These are phyloP conservation scores for Selaginella tamariscina DNA, from an alignment of 75 land plant species.

Conservation along the genomic window DNA sequence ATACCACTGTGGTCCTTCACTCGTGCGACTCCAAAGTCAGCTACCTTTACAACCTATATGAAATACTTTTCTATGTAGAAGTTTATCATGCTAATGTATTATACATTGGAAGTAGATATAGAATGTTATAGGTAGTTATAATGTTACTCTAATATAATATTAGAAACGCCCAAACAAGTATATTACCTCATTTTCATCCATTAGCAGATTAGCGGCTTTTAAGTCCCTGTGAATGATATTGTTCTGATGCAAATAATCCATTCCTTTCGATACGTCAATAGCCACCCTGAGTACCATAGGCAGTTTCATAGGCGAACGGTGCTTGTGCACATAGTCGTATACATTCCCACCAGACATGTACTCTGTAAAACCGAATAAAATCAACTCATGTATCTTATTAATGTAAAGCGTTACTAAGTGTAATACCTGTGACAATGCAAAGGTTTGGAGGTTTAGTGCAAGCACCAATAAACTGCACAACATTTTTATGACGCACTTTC, in stretches of 20 bases:
- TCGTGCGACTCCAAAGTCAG: slow-evolving; percentile 95
- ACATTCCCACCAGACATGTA: slow-evolving; percentile 96
- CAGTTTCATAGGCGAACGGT: slow-evolving; percentile 64
- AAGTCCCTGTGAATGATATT: slow-evolving; percentile 89
- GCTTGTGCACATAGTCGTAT: slow-evolving; percentile 89
- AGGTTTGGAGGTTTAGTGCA: slow-evolving; percentile 67
- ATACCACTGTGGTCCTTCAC: slow-evolving; percentile 61
- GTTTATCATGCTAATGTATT: no score
- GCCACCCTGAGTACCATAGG: slow-evolving; percentile 77
- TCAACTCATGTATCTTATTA: background rate
- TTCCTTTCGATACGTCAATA: slow-evolving; percentile 93
- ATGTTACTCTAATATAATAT: no score
- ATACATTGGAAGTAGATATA: background rate
- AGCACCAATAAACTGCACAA: slow-evolving; percentile 94
- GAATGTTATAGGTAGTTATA: background rate
- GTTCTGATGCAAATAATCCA: slow-evolving; percentile 94
- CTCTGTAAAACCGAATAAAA: slow-evolving; percentile 41
- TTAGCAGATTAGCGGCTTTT: slow-evolving; percentile 65
- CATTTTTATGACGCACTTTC: slow-evolving; percentile 69
- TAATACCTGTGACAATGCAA: slow-evolving; percentile 73
- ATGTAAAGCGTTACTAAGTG: background rate
- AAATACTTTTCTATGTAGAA: no score
- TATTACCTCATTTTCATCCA: slow-evolving; percentile 86
- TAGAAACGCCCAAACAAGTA: no score
- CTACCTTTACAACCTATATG: slow-evolving; percentile 87